Percentiles rank a stretch among this genome's conserved stretches.
phyloP scores from a whole-genome alignment of 148 eudicot species.

The Rhododendron mucronatum region DNA sequence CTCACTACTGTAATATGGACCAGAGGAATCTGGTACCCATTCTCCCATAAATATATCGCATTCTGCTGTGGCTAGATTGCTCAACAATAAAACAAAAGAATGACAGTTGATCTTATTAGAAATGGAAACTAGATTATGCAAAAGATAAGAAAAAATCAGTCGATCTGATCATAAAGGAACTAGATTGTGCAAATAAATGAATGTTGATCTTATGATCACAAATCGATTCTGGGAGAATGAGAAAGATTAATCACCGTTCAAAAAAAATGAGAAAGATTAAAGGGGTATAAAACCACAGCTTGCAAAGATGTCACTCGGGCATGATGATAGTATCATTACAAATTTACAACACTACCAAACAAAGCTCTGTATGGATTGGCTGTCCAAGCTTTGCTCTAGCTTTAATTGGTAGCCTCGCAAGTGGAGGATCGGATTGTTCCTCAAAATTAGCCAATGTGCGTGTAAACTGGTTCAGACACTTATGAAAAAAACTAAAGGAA shows the following conservation, averaged over 20 bases:
- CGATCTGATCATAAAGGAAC: neutral
- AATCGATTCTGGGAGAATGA: neutral
- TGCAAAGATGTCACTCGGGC: neutral
- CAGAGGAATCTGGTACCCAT: conserved; percentile 54
- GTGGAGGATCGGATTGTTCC: too few relatives aligned
- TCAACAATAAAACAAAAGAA: neutral
- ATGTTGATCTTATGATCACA: neutral
- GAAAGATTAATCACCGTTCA: neutral
- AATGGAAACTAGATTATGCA: neutral
- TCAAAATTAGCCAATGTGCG: too few relatives aligned
- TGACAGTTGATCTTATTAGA: neutral
- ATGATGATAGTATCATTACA: neutral
- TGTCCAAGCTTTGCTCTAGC: too few relatives aligned
- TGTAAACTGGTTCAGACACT: too few relatives aligned
- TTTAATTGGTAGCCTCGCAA: too few relatives aligned
- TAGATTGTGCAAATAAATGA: neutral
- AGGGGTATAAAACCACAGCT: neutral
- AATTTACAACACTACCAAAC: neutral
- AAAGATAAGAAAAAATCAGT: neutral
- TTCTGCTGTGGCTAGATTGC: conserved; percentile 23
- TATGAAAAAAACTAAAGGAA: neutral
- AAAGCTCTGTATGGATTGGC: neutral
- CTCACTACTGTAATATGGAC: conserved; percentile 55
- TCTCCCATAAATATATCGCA: conserved; percentile 73
- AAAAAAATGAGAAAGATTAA: neutral